Evolutionary conservation across 768 basidiomycete species (phyloP).

Genomic region (Harrya chromipes): DNA sequence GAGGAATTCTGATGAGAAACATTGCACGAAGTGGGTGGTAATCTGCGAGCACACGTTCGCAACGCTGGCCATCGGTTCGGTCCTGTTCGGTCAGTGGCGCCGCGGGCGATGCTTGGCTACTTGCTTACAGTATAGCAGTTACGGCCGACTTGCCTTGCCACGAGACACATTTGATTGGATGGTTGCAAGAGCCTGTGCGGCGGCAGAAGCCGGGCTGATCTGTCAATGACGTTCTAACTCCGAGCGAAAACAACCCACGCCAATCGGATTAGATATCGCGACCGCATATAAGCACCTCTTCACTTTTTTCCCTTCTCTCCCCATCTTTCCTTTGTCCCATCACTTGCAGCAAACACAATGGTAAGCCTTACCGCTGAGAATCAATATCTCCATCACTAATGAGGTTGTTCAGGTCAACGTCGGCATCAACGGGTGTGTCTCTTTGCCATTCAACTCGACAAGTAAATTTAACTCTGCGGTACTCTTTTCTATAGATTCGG

Average conservation of each 20-base stretch:
- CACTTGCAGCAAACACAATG: slow-evolving; percentile 20
- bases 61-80: no score
- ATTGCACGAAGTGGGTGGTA: background rate
- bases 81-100: slow-evolving; percentile 5
- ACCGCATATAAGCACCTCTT: slow-evolving; percentile 26
- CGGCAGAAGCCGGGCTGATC: slow-evolving; percentile 13
- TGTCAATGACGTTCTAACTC: slow-evolving; percentile 22
- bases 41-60: background rate
- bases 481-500: slow-evolving; percentile 56
- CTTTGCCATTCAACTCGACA: background rate
- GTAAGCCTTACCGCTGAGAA: slow-evolving; percentile 11
- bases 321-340: slow-evolving; percentile 6
- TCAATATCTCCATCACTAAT: slow-evolving; percentile 1
- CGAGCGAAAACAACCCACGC: slow-evolving; percentile 18
- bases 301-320: background rate
- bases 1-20: background rate
- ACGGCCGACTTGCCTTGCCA: background rate
- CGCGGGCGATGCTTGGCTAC: slow-evolving; percentile 6
- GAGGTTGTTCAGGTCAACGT: slow-evolving; percentile 60
- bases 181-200: background rate
- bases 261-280: slow-evolving; percentile 22
- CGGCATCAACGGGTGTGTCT: slow-evolving; percentile 90
- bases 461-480: slow-evolving; percentile 12
- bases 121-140: no score
- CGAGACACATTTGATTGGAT: no score